A percentile compares a stretch with the other conserved stretches of the same genome.
These are phyloP conservation scores for Closterium sp. DNA, from an alignment of 139 green algal species.

Conservation along the genomic window DNA sequence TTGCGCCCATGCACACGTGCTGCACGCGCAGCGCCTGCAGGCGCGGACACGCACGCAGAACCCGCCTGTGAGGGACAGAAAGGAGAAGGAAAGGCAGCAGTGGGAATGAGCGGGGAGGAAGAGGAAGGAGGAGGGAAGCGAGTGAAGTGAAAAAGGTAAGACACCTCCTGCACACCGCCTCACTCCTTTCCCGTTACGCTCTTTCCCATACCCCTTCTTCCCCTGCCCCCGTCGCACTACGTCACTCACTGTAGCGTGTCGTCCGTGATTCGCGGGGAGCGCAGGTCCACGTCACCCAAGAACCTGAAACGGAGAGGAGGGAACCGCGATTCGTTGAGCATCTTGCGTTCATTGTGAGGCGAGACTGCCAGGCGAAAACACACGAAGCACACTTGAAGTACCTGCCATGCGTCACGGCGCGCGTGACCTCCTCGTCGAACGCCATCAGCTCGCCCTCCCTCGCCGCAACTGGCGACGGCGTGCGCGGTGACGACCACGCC, in stretches of 20 bases:
- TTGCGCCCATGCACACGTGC: neutral
- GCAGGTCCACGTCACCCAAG: neutral
- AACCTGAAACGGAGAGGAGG: neutral
- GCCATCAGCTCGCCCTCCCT: neutral
- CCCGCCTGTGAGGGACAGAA: neutral
- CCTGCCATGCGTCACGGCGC: neutral
- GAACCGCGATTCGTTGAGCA: no score
- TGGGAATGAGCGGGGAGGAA: neutral
- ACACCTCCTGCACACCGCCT: no score
- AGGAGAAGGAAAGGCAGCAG: neutral
- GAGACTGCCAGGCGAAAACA: no score
- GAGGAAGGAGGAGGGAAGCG: no score
- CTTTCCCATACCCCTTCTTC: no score
- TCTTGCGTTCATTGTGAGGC: no score
- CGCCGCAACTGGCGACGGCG: neutral
- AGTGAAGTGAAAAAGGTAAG: neutral
- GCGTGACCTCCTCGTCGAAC: neutral
- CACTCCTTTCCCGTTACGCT: no score
- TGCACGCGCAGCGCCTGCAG: neutral
- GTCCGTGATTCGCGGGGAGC: neutral
- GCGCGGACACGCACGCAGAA: neutral
- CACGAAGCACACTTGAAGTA: no score
- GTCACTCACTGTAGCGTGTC: neutral
- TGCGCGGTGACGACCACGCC: neutral
- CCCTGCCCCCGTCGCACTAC: no score